phyloP scores from a whole-genome alignment of 2,329 filamentous ascomycete species.

The Scedosporium minutisporum region DNA sequence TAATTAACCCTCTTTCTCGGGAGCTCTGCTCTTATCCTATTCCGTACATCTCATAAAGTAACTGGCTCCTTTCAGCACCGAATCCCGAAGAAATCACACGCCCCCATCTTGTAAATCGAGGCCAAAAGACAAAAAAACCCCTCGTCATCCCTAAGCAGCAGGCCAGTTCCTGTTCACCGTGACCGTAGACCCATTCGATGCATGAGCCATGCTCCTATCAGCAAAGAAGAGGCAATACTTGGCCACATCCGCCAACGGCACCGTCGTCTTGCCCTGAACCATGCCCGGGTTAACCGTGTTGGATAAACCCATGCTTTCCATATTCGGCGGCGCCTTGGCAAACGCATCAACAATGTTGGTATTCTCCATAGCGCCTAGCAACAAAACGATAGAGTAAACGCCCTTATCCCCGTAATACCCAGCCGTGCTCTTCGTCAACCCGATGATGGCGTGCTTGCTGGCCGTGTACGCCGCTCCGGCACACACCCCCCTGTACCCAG shows the following conservation, averaged over 20 bases:
- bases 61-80: no score
- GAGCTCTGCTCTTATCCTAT: no score
- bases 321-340: conserved; percentile 19
- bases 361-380: conserved; percentile 40
- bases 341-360: conserved; percentile 44
- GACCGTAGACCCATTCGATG: conserved; percentile 22
- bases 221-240: conserved; percentile 27
- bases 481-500: conserved; percentile 28
- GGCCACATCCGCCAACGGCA: conserved; percentile 26
- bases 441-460: conserved; percentile 43
- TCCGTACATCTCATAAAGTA: no score
- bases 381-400: conserved; percentile 40
- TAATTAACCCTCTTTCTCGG: no score
- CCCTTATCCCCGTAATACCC: conserved; percentile 43
- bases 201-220: conserved; percentile 20
- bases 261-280: conserved; percentile 16
- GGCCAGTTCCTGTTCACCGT: conserved; percentile 27
- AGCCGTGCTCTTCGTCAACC: conserved; percentile 48
- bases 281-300: conserved; percentile 18
- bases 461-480: conserved; percentile 40
- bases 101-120: no score
- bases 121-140: no score
- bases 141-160: conserved; percentile 13
- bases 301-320: conserved; percentile 20
- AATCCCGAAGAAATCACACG: no score